Evolutionary conservation across 2,329 filamentous ascomycete species (phyloP), one percentile per base, ranked within the genome.

Genomic region (Verticillium nonalfalfae): DNA sequence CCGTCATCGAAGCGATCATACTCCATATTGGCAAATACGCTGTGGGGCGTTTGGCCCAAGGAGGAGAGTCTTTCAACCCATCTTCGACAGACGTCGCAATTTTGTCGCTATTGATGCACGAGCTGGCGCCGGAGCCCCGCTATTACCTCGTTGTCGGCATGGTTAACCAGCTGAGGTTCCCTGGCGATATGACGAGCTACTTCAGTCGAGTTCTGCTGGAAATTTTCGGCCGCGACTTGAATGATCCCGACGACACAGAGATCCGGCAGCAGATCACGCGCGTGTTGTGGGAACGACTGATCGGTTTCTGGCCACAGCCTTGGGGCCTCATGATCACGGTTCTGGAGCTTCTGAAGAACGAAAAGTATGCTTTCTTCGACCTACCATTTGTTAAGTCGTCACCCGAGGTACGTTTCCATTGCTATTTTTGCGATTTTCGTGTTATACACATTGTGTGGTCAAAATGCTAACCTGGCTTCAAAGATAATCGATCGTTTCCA

Each of bases 251-350:
- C 70, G 91, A 94, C 69, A 83, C 83, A 1, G 90, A 93, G 65
- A 88, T 97, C 57, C 90, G 94, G 39, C 90, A 98, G 77, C 91
- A 96, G 73, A 94, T 99, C 62, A 91, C 92, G 59, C 87, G 94
- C 56, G 87, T 97, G 31, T 79, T 99, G 56, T 81, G 97, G 40
- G 95, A 99, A 80, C 87, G 95, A 57, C 80, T 97, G 56, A 85
- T 96, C 63, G 90, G 92, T 26, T 92, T 91, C 73, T 92, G 93
- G 78, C 94, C 94, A 59, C 94, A 98, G 73, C 94, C 96, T 18
- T 98, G 94, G 94, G 96, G 96, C 13, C 79, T 99, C 54, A 88
- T 97, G 72, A 88, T 93, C 65, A 94, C 93, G 39, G 84, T 96
- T 64, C 79, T 95, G 65, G 95, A 98, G 78, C 83, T 99, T 61